phyloP scores from a whole-genome alignment of 2,329 filamentous ascomycete species.

The Talaromyces verruculosus region DNA sequence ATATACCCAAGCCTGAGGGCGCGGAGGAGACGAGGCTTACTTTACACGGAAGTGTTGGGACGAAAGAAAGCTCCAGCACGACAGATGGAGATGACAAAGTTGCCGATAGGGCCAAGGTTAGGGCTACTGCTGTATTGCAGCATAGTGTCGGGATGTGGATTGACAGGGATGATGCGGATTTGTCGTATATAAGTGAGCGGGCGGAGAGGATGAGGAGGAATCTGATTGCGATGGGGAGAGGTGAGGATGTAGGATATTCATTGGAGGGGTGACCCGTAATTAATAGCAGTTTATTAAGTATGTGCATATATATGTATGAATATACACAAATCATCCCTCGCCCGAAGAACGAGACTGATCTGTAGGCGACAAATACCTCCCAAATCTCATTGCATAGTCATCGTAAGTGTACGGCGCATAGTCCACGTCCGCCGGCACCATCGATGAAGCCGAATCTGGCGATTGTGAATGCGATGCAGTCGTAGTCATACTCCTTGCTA shows the following conservation, averaged over 20 bases:
- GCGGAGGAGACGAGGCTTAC: constrained; percentile 43
- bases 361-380: neutral
- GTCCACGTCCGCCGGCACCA: neutral
- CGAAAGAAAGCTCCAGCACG: constrained; percentile 29
- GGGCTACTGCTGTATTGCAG: constrained; percentile 47
- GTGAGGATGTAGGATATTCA: constrained; percentile 44
- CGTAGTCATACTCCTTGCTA: neutral
- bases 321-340: constrained; percentile 1
- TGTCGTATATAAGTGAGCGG: constrained; percentile 36
- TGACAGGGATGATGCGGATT: constrained; percentile 42
- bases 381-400: neutral
- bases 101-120: constrained; percentile 36
- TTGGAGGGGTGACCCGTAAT: constrained; percentile 14
- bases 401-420: neutral
- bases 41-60: constrained; percentile 45
- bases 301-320: neutral
- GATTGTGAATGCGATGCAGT: neutral
- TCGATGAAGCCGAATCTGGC: neutral
- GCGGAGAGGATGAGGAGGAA: constrained; percentile 47
- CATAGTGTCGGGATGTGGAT: constrained; percentile 50
- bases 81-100: constrained; percentile 22
- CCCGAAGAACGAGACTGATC: constrained; percentile 4
- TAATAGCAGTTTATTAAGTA: neutral
- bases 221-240: constrained; percentile 47
- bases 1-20: constrained; percentile 37